These are phyloP conservation scores for apple (Malus domestica) DNA, from an alignment of 306 rosid genomes.

Conservation along the genomic window ASM211411v1 NC_041799.1:3326001-3326500, in stretches of 20 bases:
- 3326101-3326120: slow-evolving; percentile 41
- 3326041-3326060: background rate
- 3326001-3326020: background rate
- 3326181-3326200: slow-evolving; percentile 82
- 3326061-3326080: background rate
- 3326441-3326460: background rate
- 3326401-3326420: slow-evolving; percentile 3
- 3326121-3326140: slow-evolving; percentile 66
- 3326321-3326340: background rate
- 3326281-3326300: slow-evolving; percentile 2
- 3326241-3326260: slow-evolving; percentile 2
- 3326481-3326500: background rate
- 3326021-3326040: background rate
- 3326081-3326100: slow-evolving; percentile 2
- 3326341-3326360: background rate
- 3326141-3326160: slow-evolving; percentile 99
- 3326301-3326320: background rate
- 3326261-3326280: background rate
- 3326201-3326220: slow-evolving; percentile 84
- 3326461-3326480: background rate
- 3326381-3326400: background rate
- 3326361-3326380: background rate
- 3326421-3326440: background rate
- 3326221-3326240: slow-evolving; percentile 73
- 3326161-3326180: slow-evolving; percentile 94